Percentiles rank a stretch among this genome's conserved stretches.
Evolutionary conservation across 164 flowering plant species (phyloP).

Genomic region (Cinnamomum chago): DNA sequence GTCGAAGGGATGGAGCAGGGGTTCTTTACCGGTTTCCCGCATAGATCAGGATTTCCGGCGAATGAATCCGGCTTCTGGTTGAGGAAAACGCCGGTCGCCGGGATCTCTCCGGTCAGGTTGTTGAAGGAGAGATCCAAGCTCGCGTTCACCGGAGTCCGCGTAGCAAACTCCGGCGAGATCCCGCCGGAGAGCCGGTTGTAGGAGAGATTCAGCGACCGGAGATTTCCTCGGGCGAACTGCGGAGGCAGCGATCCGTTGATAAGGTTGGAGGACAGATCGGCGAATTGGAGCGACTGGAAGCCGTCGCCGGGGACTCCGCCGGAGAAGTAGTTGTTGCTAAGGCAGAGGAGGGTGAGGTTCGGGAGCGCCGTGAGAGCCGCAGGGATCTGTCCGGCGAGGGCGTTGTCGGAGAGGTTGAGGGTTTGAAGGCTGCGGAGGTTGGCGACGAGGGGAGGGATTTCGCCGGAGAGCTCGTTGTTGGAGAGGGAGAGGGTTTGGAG

Average conservation of each 20-base stretch:
- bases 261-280: constrained; percentile 72
- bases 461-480: constrained; percentile 64
- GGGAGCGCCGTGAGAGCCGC: constrained; percentile 28
- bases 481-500: constrained; percentile 60
- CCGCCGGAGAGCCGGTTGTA: constrained; percentile 18
- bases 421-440: constrained; percentile 37
- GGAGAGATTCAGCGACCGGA: constrained; percentile 40
- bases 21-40: constrained; percentile 68
- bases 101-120: constrained; percentile 49
- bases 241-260: constrained; percentile 58
- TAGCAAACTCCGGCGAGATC: constrained; percentile 10
- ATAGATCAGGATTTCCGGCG: constrained; percentile 53
- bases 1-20: constrained; percentile 58
- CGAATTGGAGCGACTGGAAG: constrained; percentile 25
- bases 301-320: constrained; percentile 58
- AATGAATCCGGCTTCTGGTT: constrained; percentile 52
- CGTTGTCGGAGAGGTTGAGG: constrained; percentile 81
- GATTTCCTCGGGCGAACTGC: constrained; percentile 40
- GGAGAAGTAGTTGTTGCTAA: constrained; percentile 53
- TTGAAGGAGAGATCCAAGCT: constrained; percentile 18
- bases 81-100: constrained; percentile 28
- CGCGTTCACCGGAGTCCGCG: constrained; percentile 10
- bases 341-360: constrained; percentile 52
- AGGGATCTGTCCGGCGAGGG: constrained; percentile 67
- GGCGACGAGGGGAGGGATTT: constrained; percentile 38